Percentiles rank a stretch among this genome's conserved stretches.
phyloP scores from a whole-genome alignment of 164 flowering plant genomes.

The Aristolochia contorta region DNA sequence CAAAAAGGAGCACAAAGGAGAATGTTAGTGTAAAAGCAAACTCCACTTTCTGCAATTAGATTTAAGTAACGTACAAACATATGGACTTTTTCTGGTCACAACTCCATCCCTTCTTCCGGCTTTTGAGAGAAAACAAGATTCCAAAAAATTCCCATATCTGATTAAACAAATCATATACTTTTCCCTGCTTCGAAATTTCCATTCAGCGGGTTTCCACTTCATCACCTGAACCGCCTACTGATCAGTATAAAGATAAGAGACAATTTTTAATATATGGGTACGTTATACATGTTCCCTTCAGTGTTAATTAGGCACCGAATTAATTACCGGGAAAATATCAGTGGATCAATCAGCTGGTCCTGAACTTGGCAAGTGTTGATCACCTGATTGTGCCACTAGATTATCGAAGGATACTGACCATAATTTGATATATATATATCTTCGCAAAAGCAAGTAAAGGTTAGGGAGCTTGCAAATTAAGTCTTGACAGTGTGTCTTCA shows the following conservation, averaged over 20 bases:
- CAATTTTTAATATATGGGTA: too few species aligned
- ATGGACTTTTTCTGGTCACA: constrained; percentile 5
- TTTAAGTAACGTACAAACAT: not conserved
- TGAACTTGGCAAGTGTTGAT: too few species aligned
- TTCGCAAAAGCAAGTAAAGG: not conserved
- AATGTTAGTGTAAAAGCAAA: constrained; percentile 24
- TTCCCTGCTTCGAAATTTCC: not conserved
- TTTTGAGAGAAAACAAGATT: constrained; percentile 48
- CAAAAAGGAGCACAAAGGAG: constrained; percentile 17
- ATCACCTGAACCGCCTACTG: not conserved
- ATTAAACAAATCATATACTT: constrained; percentile 13
- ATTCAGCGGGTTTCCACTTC: not conserved
- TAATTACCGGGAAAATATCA: too few species aligned
- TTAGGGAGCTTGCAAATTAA: too few species aligned
- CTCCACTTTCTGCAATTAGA: constrained; percentile 38
- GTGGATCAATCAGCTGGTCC: too few species aligned
- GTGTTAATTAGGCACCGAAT: too few species aligned
- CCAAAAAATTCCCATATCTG: constrained; percentile 18
- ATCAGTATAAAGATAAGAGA: too few species aligned
- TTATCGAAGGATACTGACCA: not conserved
- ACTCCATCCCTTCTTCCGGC: constrained; percentile 28
- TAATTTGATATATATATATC: too few species aligned
- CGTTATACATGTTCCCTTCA: too few species aligned
- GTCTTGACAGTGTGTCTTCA: too few species aligned
- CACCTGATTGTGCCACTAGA: not conserved